Base-by-base conservation (phyloP, 1,139 yeast genomes). In the Yamadazyma atmosphaerica region DNA sequence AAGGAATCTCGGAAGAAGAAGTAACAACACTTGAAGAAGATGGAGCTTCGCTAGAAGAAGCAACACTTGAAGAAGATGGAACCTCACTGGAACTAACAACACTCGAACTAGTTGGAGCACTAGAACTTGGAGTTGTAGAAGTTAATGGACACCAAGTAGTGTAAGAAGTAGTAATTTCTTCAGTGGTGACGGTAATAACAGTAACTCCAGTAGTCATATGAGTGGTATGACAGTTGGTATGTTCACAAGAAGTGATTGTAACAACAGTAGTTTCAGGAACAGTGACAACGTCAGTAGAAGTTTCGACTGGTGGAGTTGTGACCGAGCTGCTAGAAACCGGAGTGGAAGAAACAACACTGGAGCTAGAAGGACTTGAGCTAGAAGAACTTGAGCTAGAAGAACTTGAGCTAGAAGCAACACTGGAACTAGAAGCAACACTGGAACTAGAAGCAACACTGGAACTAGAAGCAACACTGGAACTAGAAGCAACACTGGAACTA, bases 61-160 rank as follows among this genome's bases (percentile, higher is more conserved):
- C 27, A 24, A 24, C 14, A 24, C 22, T 22, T 4, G 36, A 19
- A 9, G 33, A 21, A 33, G 25, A 6, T n/a, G 29, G 15, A 17
- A 8, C 33, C 27, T 19, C 12, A 14, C 15, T 27, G 15, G 34
- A 35, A 5, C 17, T 18, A 15, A 32, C 22, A 6, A 9, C 8
- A 19, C 8, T 19, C 6, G 22, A 19, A 19, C 22, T 13, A 25
- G 32, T 31, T 17, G 35, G 22, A 21, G 32, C n/a, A n/a, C n/a
- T n/a, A n/a, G n/a, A n/a, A n/a, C n/a, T 33, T 21, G 16, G 34
- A 21, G 13, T 17, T 28, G 40, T 22, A 24, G 53, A 42, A 11
- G 58, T 44, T 43, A 58, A 43, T 29, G 65, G 65, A 47, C 65
- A 61, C 52, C 51, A 60, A 22, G 68, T 60, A 34, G 65, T 58